Conservation (phyloP, 192 early-diverging fungal genomes). For the Umbelopsis sp. region DNA sequence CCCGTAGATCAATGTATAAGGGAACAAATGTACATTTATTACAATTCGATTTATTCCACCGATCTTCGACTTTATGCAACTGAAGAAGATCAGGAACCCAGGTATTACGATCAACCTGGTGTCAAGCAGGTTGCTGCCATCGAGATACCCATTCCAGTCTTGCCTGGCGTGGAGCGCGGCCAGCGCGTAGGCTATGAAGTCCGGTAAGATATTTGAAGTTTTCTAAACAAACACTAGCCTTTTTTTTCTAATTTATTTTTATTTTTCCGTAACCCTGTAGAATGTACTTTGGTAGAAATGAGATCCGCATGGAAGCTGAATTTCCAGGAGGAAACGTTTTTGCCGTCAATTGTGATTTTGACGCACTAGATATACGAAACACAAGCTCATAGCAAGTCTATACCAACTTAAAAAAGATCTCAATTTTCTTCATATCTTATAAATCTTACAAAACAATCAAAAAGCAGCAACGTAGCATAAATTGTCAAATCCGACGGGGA, state of each 20-base stretch:
- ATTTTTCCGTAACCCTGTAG: slow-evolving; percentile 33
- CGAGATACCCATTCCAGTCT: slow-evolving; percentile 32
- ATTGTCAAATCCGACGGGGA: too few relatives aligned
- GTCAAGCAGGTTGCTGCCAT: slow-evolving; percentile 35
- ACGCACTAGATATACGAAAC: slow-evolving; percentile 27
- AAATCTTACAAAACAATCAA: too few relatives aligned
- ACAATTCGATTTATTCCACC: slow-evolving; percentile 32
- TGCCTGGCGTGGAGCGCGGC: slow-evolving; percentile 23
- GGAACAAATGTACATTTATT: slow-evolving; percentile 44
- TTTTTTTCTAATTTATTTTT: neutral
- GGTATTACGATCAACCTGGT: slow-evolving; percentile 28
- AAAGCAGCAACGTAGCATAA: too few relatives aligned
- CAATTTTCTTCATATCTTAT: neutral
- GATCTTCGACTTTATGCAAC: slow-evolving; percentile 39
- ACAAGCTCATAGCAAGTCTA: neutral
- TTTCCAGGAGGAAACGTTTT: slow-evolving; percentile 40
- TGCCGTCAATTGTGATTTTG: slow-evolving; percentile 36
- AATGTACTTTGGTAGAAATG: slow-evolving; percentile 57
- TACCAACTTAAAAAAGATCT: neutral
- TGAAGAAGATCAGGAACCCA: slow-evolving; percentile 24
- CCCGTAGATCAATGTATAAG: slow-evolving; percentile 54
- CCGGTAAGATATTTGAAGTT: slow-evolving; percentile 19
- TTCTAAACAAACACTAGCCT: neutral
- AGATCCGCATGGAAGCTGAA: slow-evolving; percentile 55
- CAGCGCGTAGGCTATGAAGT: slow-evolving; percentile 34